These are phyloP conservation scores for Cryphonectria japonica DNA, from an alignment of 2,329 filamentous ascomycete genomes.

Conservation along the genomic window DNA sequence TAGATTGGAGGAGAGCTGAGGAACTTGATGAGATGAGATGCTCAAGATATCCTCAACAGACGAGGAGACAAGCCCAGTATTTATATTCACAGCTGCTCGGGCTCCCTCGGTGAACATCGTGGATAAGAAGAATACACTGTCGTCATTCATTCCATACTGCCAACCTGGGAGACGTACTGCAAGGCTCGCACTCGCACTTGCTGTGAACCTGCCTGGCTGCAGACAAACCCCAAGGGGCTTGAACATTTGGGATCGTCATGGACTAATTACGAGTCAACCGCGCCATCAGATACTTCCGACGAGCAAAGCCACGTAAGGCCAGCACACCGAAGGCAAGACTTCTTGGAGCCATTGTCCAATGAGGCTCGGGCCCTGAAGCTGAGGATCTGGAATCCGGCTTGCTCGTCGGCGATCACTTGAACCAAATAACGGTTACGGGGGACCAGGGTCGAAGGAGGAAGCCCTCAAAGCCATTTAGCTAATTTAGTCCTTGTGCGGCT, in stretches of 20 bases:
- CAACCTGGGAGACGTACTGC: neutral
- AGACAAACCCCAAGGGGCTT: neutral
- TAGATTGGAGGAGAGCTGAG: neutral
- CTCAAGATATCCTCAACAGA: neutral
- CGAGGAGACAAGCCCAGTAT: neutral
- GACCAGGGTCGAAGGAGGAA: neutral
- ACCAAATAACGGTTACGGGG: neutral
- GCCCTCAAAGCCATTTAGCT: neutral
- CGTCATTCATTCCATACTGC: neutral
- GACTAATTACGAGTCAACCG: conserved; percentile 1
- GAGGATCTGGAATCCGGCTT: neutral
- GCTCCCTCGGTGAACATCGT: neutral
- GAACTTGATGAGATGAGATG: neutral
- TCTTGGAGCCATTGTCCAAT: conserved; percentile 4
- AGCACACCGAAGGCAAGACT: neutral
- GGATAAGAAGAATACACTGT: neutral
- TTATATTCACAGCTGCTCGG: neutral
- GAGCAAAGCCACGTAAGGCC: neutral
- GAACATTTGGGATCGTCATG: neutral
- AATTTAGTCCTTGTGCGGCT: neutral
- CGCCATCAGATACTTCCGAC: neutral
- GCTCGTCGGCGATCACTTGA: neutral
- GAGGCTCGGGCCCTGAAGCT: neutral
- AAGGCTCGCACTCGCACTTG: neutral
- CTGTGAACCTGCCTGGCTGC: neutral